These are phyloP conservation scores for Cordyceps fumosorosea DNA, from an alignment of 2,329 filamentous ascomycete genomes.

Conservation along the genomic window DNA sequence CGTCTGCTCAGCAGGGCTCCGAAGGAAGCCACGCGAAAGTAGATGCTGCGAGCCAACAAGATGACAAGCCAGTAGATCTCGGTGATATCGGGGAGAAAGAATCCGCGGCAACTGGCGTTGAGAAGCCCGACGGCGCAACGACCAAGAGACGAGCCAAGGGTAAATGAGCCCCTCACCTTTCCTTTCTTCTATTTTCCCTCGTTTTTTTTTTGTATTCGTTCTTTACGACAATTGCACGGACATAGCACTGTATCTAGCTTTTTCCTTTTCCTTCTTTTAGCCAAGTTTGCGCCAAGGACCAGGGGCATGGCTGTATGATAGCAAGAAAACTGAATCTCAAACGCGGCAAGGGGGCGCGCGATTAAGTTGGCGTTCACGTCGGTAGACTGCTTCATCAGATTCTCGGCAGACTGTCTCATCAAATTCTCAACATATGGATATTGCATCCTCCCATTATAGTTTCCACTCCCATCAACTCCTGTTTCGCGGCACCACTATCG, in stretches of 20 bases:
- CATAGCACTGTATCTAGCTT: neutral
- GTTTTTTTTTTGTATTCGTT: neutral
- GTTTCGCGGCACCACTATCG: too few species aligned
- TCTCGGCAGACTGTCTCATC: too few species aligned
- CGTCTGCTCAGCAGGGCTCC: conserved; percentile 15
- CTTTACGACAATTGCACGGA: neutral
- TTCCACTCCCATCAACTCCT: too few species aligned
- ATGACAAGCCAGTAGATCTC: conserved; percentile 14
- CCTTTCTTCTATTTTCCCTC: neutral
- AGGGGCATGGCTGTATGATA: too few species aligned
- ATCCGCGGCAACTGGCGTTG: conserved; percentile 1
- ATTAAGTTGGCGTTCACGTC: too few species aligned
- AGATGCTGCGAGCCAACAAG: conserved; percentile 11
- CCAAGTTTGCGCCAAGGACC: too few species aligned
- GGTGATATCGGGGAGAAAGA: neutral
- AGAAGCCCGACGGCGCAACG: conserved; percentile 19
- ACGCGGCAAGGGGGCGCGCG: too few species aligned
- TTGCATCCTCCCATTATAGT: too few species aligned
- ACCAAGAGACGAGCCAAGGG: conserved; percentile 21
- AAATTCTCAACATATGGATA: too few species aligned
- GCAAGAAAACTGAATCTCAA: too few species aligned
- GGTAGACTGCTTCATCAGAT: too few species aligned
- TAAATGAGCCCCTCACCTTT: conserved; percentile 14
- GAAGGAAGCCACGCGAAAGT: neutral
- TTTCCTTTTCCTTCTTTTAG: neutral